Percentiles rank a stretch among this genome's conserved stretches.
Evolutionary conservation across 306 rosid genomes (phyloP).

Genomic region (Datisca glomerata): DNA sequence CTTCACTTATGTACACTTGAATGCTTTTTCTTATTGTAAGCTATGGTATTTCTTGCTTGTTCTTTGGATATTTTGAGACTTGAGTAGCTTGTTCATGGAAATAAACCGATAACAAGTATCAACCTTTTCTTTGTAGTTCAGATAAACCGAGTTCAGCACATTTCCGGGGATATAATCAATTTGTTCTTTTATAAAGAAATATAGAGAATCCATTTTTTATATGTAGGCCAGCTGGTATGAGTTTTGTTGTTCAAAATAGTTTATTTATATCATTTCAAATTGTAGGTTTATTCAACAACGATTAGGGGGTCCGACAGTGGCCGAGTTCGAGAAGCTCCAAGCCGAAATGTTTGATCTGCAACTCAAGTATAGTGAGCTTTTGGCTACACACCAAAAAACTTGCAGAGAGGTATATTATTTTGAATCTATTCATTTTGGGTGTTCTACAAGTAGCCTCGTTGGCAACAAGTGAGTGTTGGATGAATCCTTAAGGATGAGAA

Average conservation of each 20-base stretch:
- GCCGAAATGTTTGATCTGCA: constrained; percentile 71
- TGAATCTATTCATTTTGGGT: too few species aligned
- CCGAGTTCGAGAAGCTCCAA: constrained; percentile 61
- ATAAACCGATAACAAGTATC: too few species aligned
- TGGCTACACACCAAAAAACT: constrained; percentile 44
- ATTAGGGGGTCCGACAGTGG: constrained; percentile 60
- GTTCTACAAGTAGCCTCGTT: too few species aligned
- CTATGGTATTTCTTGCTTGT: too few species aligned
- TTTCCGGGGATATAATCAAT: not conserved
- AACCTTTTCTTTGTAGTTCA: too few species aligned
- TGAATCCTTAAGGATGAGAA: too few species aligned
- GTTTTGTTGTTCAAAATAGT: not conserved
- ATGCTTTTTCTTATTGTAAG: too few species aligned
- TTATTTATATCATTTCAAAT: constrained; percentile 4
- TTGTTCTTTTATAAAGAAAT: not conserved
- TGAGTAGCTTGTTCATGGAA: too few species aligned
- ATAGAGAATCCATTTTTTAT: not conserved
- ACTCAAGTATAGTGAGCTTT: constrained; percentile 46
- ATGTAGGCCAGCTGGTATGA: not conserved
- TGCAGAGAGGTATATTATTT: constrained; percentile 56
- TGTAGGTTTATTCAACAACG: constrained; percentile 89
- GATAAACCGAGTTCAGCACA: not conserved
- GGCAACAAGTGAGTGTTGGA: too few species aligned
- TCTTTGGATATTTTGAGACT: too few species aligned
- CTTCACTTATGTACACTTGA: too few species aligned